phyloP scores from a whole-genome alignment of 1,284 basidiomycete species.

The Meira nashicola region DNA sequence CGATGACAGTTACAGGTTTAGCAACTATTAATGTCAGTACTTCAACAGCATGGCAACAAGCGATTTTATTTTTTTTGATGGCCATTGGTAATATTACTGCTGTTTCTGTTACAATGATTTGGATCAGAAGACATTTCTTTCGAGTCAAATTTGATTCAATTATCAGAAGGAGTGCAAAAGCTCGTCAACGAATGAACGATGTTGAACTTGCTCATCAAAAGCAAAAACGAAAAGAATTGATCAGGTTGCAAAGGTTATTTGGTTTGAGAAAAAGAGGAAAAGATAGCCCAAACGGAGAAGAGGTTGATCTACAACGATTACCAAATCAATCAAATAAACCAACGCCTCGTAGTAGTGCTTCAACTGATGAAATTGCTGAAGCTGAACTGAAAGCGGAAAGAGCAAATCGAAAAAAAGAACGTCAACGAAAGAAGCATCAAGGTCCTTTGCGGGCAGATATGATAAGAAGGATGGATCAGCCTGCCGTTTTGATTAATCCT shows the following conservation, averaged over 20 bases:
- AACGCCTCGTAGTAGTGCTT: conserved; percentile 22
- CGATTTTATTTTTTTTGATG: conserved; percentile 58
- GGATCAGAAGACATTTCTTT: conserved; percentile 48
- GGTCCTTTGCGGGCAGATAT: conserved; percentile 46
- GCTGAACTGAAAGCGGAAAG: conserved; percentile 15
- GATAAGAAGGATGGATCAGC: conserved; percentile 47
- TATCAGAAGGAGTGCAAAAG: conserved; percentile 29
- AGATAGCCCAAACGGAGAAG: conserved; percentile 9
- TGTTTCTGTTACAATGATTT: conserved; percentile 50
- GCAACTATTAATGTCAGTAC: conserved; percentile 68
- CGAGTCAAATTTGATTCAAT: conserved; percentile 36
- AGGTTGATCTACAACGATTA: conserved; percentile 9
- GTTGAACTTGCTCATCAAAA: conserved; percentile 46
- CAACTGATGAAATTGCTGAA: conserved; percentile 22
- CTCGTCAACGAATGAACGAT: conserved; percentile 43
- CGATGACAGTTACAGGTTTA: conserved; percentile 73
- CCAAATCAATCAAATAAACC: not conserved
- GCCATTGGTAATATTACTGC: conserved; percentile 49
- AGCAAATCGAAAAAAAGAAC: conserved; percentile 20
- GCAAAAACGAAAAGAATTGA: conserved; percentile 24
- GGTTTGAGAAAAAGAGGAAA: conserved; percentile 18
- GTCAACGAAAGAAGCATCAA: conserved; percentile 22
- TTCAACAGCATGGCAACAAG: conserved; percentile 71
- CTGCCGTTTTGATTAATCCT: conserved; percentile 48
- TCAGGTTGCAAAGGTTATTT: conserved; percentile 35